phyloP scores from a whole-genome alignment of 2,329 filamentous ascomycete species.

The Fusarium albidum region DNA sequence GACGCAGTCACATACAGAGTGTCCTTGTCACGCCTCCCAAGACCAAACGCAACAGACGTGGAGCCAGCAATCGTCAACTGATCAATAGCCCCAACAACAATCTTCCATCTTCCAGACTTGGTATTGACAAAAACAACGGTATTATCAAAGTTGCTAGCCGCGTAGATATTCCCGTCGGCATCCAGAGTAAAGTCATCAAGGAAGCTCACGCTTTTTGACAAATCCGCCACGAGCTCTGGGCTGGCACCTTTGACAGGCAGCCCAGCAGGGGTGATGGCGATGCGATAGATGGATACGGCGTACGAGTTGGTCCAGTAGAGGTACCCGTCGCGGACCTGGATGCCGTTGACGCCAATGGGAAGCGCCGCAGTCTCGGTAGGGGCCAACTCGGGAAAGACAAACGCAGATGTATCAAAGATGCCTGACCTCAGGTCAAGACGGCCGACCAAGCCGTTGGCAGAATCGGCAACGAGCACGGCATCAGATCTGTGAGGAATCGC shows the following conservation, averaged over 20 bases:
- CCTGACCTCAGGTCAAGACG: conserved; percentile 14
- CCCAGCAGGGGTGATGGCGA: conserved; percentile 22
- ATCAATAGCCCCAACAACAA: conserved; percentile 18
- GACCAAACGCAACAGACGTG: conserved; percentile 31
- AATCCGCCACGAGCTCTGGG: conserved; percentile 27
- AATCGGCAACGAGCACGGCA: conserved; percentile 23
- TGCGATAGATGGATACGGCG: conserved; percentile 24
- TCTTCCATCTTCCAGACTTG: conserved; percentile 19
- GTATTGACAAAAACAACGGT: conserved; percentile 25
- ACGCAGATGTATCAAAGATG: conserved; percentile 13
- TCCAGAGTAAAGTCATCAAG: conserved; percentile 38
- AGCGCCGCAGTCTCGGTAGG: conserved; percentile 1
- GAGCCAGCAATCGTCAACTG: conserved; percentile 34
- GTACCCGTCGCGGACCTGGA: conserved; percentile 17
- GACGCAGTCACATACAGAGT: conserved; percentile 24
- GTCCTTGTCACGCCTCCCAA: conserved; percentile 15
- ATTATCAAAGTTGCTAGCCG: conserved; percentile 33
- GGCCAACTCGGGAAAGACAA: conserved; percentile 21
- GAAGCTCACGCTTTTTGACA: conserved; percentile 17
- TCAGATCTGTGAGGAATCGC: conserved; percentile 9
- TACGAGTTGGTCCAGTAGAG: conserved; percentile 31
- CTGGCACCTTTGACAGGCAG: conserved; percentile 23
- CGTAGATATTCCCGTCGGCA: conserved; percentile 30
- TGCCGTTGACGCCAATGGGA: conserved; percentile 31
- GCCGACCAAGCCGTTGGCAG: conserved; percentile 12